Base-by-base conservation (phyloP, 768 basidiomycete genomes). In the Coprinellus micaceus region DNA sequence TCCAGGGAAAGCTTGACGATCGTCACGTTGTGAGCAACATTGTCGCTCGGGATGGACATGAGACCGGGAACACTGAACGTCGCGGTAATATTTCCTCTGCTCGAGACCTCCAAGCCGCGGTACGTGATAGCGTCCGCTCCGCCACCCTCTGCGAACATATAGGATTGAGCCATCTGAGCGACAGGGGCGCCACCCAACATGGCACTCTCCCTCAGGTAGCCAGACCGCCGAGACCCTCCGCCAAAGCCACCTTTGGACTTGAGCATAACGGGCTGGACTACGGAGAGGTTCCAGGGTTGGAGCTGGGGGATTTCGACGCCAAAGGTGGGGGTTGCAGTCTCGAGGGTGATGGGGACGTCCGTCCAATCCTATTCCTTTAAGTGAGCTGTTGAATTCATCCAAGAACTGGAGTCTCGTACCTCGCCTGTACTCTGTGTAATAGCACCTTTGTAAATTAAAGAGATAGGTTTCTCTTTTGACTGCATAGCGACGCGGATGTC, bases 371-470 rank as follows among this genome's bases (percentile, higher is more conserved):
- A 10, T 10, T 12, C 4, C 15, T 17, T 36, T 30, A 22, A 28
- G 7, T 39, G 13, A 45, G 21, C 6, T 28, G 4, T 37, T 39
- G n/a, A 28, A 7, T 24, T 53, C 13, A 15, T 9, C n/a, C 43
- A 39, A 51, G 22, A 51, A 30, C 24, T 5, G 9, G 15, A 25
- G 48, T 3, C 44, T n/a, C 66, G 22, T 52, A 73, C 77, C 66
- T 80, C 77, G 29, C 77, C 77, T 6, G 77, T 78, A 43, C 58
- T 67, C 53, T 79, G 78, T 0, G 61, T 68, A 48, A 78, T 74
- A 2, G 64, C 63, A 0, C 71, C 77, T 58, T 77, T 77, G 63
- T 79, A 79, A 3, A 69, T 67, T 22, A 79, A 52, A 2, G 60
- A 67, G 0, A 80, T 63, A 1, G 74, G 73, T 13, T 66, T 68